Percentiles rank a stretch among this genome's conserved stretches.
Conservation (phyloP, 78 protist genomes). For the Dictyostelium capitatum region DNA sequence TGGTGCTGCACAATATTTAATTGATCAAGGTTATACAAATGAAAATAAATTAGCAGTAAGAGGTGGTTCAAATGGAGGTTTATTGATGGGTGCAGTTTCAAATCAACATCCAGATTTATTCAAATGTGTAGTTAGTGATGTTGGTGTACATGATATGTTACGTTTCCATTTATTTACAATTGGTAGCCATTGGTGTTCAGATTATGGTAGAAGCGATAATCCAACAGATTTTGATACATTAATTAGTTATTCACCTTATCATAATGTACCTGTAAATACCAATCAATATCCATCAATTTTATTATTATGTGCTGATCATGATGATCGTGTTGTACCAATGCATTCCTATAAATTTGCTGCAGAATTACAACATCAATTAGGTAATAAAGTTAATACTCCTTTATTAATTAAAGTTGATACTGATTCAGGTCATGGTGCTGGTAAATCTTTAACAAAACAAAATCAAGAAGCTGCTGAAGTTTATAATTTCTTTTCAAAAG, state of each 20-base stretch:
- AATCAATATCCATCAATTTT: slow-evolving; percentile 85
- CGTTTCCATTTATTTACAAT: slow-evolving; percentile 95
- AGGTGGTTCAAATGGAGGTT: slow-evolving; percentile 98
- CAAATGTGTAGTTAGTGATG: slow-evolving; percentile 55
- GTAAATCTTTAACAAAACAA: slow-evolving; percentile 59
- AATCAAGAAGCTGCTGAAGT: not conserved
- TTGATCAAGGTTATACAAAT: slow-evolving; percentile 71
- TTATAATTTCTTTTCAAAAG: slow-evolving; percentile 42
- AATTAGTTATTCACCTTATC: slow-evolving; percentile 90
- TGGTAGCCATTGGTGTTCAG: slow-evolving; percentile 93
- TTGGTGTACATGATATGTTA: slow-evolving; percentile 96
- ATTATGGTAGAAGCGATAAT: slow-evolving; percentile 87
- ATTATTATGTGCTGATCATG: slow-evolving; percentile 93
- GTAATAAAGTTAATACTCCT: slow-evolving; percentile 75
- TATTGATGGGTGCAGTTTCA: slow-evolving; percentile 90
- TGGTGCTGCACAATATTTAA: slow-evolving; percentile 88
- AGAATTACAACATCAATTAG: slow-evolving; percentile 79
- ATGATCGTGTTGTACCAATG: slow-evolving; percentile 96
- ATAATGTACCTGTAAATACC: slow-evolving; percentile 64
- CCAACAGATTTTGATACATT: slow-evolving; percentile 61
- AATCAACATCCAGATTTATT: slow-evolving; percentile 95
- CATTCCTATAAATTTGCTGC: slow-evolving; percentile 94
- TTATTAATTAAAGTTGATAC: slow-evolving; percentile 87
- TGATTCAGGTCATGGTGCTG: slow-evolving; percentile 87
- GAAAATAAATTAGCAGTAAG: slow-evolving; percentile 54